Evolutionary conservation across 108 stramenopile species (phyloP), one percentile per base, ranked within the genome.

Genomic region (Asterionellopsis glacialis): DNA sequence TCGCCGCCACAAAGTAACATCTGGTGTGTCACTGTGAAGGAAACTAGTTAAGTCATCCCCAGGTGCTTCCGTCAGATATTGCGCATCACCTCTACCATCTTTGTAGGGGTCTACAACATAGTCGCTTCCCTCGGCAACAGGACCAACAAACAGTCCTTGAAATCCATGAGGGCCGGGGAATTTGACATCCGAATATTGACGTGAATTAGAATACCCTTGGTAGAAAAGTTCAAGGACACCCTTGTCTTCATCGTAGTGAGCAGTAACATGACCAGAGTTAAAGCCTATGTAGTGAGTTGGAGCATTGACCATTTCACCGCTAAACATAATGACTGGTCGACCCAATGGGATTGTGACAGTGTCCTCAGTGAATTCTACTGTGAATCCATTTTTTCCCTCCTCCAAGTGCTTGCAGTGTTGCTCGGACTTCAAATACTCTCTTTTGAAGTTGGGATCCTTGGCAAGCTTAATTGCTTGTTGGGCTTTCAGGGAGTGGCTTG

Each of bases 291-390:
- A 53, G 14, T 53, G 21, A 13, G 33, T 19, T 16, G 52, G 52
- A 53, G 19, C 21, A 13, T 53, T 53, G 16, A 53, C 52, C 52
- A 53, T 53, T 23, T 53, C 52, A 4, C 52, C 52, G 4, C 19
- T 22, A 53, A 4, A 4, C 11, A 19, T 22, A 53, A 22, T 19
- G 21, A 53, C 14, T 53, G 52, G 52, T 53, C 52, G 52, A 22
- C 52, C 52, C 21, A 53, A 23, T 3, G 52, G 52, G 21, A 22
- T 28, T 13, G 52, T 53, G 52, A 53, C 4, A 28, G 10, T 11
- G 21, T 5, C 14, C 3, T 5, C 19, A 14, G 19, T 19, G 19
- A 14, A 13, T 5, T 53, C 52, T n/a, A n/a, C n/a, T n/a, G n/a
- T n/a, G n/a, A n/a, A n/a, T n/a, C n/a, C n/a, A n/a, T n/a, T n/a